Conservation (phyloP, 1,284 basidiomycete species). For the Cutaneotrichosporon cyanovorans region DNA sequence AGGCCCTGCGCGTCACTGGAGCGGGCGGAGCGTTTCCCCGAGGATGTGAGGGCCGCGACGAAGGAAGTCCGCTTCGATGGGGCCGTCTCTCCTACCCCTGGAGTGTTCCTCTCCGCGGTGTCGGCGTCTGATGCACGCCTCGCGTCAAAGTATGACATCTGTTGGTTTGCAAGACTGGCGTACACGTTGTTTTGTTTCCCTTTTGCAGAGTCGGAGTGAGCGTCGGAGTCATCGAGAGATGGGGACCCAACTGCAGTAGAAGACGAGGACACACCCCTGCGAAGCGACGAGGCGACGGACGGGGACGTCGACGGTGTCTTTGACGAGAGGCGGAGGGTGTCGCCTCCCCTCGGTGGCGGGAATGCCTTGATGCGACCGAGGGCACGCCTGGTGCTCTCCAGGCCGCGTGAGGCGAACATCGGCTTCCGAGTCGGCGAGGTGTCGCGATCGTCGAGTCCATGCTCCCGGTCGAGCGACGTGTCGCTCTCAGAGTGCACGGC, state of each 20-base stretch:
- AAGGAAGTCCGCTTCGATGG: constrained; percentile 2
- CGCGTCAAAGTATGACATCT: no score
- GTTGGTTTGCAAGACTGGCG: no score
- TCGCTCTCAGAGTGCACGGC: constrained; percentile 14
- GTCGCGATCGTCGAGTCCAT: no score
- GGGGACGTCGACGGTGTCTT: no score
- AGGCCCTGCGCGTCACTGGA: constrained; percentile 5
- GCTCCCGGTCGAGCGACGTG: constrained; percentile 6
- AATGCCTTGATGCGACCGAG: constrained; percentile 31
- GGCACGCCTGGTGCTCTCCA: constrained; percentile 31
- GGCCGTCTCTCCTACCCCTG: neutral
- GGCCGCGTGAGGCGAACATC: constrained; percentile 16
- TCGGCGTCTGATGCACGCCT: neutral
- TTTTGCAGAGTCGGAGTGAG: neutral
- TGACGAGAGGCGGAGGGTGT: neutral
- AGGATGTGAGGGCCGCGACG: constrained; percentile 4
- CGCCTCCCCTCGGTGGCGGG: constrained; percentile 16
- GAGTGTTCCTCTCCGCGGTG: neutral
- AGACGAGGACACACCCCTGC: no score
- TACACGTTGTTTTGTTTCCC: no score
- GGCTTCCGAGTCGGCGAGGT: constrained; percentile 8
- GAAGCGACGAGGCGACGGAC: no score
- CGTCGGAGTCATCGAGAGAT: no score
- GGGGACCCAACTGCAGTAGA: neutral
- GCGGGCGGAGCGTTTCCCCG: neutral